These are phyloP conservation scores for Climacium dendroides DNA, from an alignment of 225 moss, liverwort and hornwort genomes.

Conservation along the genomic window DNA sequence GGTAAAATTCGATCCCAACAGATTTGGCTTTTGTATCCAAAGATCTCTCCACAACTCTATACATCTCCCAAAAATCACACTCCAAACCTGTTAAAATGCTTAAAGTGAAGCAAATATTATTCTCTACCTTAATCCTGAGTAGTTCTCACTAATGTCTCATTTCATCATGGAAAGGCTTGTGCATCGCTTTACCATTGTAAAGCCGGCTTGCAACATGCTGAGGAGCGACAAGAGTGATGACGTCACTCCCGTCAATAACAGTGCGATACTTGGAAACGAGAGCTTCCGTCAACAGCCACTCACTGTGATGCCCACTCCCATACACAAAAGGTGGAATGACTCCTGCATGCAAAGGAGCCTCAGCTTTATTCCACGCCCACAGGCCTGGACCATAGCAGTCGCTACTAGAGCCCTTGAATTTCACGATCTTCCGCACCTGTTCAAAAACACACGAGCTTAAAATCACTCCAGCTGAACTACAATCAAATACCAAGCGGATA, in stretches of 20 bases:
- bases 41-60: not conserved
- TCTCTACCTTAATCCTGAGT: not conserved
- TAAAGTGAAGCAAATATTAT: not conserved
- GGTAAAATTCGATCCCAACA: not conserved
- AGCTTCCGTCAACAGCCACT: constrained; percentile 85
- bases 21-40: not conserved
- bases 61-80: not conserved
- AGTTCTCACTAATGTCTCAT: not conserved
- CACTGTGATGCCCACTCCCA: constrained; percentile 80
- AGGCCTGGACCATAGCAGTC: constrained; percentile 67
- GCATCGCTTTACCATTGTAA: constrained; percentile 19
- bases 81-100: not conserved
- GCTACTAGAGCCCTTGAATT: constrained; percentile 20
- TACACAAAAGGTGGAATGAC: constrained; percentile 86
- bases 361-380: constrained; percentile 90
- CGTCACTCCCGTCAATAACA: constrained; percentile 71
- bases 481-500: not conserved
- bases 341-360: constrained; percentile 70
- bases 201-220: constrained; percentile 22
- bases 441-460: not conserved
- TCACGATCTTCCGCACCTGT: constrained; percentile 60
- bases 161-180: not conserved
- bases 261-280: constrained; percentile 64
- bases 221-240: constrained; percentile 45
- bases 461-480: not conserved